A percentile compares a stretch with the other conserved stretches of the same genome.
phyloP scores from a whole-genome alignment of 208 protist species.

The Kentomonas sorsogonicus region DNA sequence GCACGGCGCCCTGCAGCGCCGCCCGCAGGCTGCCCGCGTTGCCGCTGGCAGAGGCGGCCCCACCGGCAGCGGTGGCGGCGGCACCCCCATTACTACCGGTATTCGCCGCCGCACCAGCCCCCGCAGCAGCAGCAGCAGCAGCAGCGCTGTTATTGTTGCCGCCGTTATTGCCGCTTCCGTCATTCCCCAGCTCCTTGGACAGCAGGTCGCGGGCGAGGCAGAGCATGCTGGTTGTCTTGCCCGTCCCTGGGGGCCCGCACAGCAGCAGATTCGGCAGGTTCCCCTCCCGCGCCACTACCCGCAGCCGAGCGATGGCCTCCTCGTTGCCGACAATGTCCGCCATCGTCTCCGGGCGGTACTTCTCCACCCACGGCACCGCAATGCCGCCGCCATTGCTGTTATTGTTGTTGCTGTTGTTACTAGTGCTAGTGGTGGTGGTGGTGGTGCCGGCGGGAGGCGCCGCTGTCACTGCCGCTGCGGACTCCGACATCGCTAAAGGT shows the following conservation, averaged over 20 bases:
- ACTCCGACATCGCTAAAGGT: too few relatives aligned
- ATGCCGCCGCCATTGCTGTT: too few relatives aligned
- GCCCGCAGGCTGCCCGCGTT: slow-evolving; percentile 16
- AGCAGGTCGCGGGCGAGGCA: slow-evolving; percentile 95
- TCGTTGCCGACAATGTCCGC: slow-evolving; percentile 98
- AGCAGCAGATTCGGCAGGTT: slow-evolving; percentile 98
- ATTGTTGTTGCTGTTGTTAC: too few relatives aligned
- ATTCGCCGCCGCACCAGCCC: too few relatives aligned
- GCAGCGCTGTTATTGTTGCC: too few relatives aligned
- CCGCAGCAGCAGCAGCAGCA: too few relatives aligned
- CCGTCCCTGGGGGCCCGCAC: slow-evolving; percentile 90
- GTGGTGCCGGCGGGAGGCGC: too few relatives aligned
- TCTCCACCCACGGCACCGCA: slow-evolving; percentile 97
- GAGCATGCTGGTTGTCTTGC: slow-evolving; percentile 98
- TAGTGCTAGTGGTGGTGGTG: too few relatives aligned
- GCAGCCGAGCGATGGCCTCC: slow-evolving; percentile 93
- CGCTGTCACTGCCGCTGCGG: too few relatives aligned
- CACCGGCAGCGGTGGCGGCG: too few relatives aligned
- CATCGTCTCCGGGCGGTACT: slow-evolving; percentile 96
- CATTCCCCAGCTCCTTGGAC: slow-evolving; percentile 25
- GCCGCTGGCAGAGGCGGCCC: slow-evolving; percentile 3
- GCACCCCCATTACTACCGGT: too few relatives aligned
- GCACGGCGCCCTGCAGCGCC: slow-evolving; percentile 92
- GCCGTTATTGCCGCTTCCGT: too few relatives aligned
- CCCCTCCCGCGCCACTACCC: slow-evolving; percentile 94